Base-by-base conservation (phyloP, 805 yeast genomes). In the Candida michaelii region DNA sequence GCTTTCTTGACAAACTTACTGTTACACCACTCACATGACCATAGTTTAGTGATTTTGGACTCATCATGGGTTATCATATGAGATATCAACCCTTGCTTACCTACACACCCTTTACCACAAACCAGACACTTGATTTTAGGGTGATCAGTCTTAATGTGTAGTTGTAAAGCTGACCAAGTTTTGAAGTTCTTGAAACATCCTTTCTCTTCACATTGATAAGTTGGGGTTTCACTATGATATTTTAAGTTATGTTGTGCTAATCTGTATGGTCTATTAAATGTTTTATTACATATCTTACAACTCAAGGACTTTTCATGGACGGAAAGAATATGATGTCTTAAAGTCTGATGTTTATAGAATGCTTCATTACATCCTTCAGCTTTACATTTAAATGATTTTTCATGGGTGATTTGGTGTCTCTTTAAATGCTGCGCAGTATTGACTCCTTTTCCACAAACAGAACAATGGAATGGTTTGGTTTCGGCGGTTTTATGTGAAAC, bases 321-420 rank as follows among this genome's bases (percentile, higher is more conserved):
- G 4, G 82, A 65, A 23, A 77, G 63, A 1, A 82, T 64, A 61
- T 93, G 97, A 36, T 83, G 84, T 40, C 86, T 73, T 44, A 89
- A 68, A 12, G 87, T 82, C 45, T 85, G 87, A 59, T 84, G 88
- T 51, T 84, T 85, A 55, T 81, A 77, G 54, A 89, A 91, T 0
- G 80, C 60, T 50, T 80, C 87, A 0, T 52, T 49, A 56, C 99
- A 93, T 2, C 71, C 78, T 17, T 74, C 82, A 49, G 74, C 67
- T 2, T 74, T 53, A 59, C 97, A 89, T 17, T 49, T 46, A 53
- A 82, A 83, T 1, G 88, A 77, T 41, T 60, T 66, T 3, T 80
- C 79, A 59, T 93, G 98, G 2, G 95, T 84, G 29, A 77, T 74
- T 62, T 83, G 89, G 60, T 93, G 99, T 40, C 96, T 74, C 47